Base-by-base conservation (phyloP, 2,329 filamentous ascomycete genomes). In the Anisogramma anomala region DNA sequence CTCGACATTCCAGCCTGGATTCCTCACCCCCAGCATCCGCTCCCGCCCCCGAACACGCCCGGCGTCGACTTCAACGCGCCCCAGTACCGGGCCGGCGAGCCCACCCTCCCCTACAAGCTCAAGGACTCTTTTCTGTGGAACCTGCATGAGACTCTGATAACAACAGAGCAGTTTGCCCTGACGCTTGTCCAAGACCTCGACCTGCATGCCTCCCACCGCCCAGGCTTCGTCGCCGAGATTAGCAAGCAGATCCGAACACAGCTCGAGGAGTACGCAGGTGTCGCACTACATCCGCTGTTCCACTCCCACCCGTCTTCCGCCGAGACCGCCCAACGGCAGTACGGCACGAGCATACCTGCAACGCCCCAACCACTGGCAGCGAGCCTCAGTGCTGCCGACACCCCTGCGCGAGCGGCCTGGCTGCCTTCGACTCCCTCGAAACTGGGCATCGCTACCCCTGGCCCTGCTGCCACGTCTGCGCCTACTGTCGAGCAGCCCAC, bases 61-160 rank as follows among this genome's bases (percentile, higher is more conserved):
- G 68, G 63, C 23, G 73, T 80, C 51, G 83, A 94, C 55, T 77
- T 82, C 45, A 77, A 75, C 4, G 67, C 84, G 37, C 80, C 85
- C 11, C 79, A 87, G 42, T 95, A 93, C 64, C 80, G 81, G 53
- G 71, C 74, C 41, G 82, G 82, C 41, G 89, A 95, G 48, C 63
- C 76, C 47, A 87, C 87, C 11, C 79, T 87, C 1, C 82, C 85
- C 3, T 95, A 87, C 62, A 78, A 91, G 48, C 69, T 98, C 43
- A 87, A 93, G 54, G 91, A 98, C 53, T 82, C 84, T n/a, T 96
- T 98, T 54, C 65, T 95, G 39, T 98, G 91, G 91, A 98, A 98
- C 54, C 71, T 98, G 11, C 89, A 96, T 62, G 91, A 98, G 65
- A 84, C 85, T 0, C 68, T 95, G 44, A 84, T 88, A 38, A 98